These are phyloP conservation scores for Dryadomyces quercivorus DNA, from an alignment of 2,329 filamentous ascomycete genomes.

Conservation along the genomic window DNA sequence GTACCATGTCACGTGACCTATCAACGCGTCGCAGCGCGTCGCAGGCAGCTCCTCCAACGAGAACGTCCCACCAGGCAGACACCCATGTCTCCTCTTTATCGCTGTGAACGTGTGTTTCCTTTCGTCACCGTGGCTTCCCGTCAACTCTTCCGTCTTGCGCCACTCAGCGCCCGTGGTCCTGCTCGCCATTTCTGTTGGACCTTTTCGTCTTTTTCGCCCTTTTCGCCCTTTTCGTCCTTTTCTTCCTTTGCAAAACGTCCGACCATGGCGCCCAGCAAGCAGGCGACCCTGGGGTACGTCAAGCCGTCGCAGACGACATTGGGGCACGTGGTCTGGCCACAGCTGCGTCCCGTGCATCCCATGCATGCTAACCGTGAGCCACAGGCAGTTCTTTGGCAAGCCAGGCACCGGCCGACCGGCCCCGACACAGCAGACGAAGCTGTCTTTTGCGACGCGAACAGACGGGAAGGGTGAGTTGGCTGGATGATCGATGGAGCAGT, in stretches of 20 bases:
- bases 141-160: slow-evolving; percentile 4
- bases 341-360: background rate
- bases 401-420: slow-evolving; percentile 42
- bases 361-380: slow-evolving; percentile 9
- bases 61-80: background rate
- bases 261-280: slow-evolving; percentile 43
- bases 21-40: slow-evolving; percentile 3
- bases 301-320: slow-evolving; percentile 61
- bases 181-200: too few relatives aligned
- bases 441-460: slow-evolving; percentile 53
- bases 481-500: slow-evolving; percentile 18
- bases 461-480: slow-evolving; percentile 20
- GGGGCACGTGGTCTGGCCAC: slow-evolving; percentile 39
- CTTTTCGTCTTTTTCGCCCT: background rate
- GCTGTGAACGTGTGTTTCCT: background rate
- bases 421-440: slow-evolving; percentile 62
- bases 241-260: background rate
- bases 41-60: background rate
- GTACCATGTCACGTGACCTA: background rate
- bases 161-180: slow-evolving; percentile 1
- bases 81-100: background rate
- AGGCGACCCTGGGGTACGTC: slow-evolving; percentile 83
- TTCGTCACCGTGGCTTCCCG: slow-evolving; percentile 7
- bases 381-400: slow-evolving; percentile 75
- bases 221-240: background rate